Percentiles rank a stretch among this genome's conserved stretches.
Conservation (phyloP, 305 asterid genomes). For the Fraxinus dipetala region DNA sequence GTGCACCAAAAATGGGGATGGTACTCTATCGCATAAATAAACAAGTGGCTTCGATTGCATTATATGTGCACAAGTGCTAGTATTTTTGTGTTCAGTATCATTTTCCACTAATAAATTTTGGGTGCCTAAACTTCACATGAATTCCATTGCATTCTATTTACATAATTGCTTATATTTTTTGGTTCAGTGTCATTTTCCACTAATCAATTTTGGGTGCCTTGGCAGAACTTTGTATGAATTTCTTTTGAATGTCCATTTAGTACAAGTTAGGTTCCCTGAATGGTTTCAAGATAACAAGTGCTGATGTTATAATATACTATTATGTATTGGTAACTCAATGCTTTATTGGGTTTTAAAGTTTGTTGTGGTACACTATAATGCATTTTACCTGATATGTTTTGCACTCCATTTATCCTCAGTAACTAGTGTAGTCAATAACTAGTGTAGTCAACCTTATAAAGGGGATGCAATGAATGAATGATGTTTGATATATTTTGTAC, state of each 20-base stretch:
- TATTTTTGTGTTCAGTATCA: not conserved
- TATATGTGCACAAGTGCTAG: not conserved
- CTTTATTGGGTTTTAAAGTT: not conserved
- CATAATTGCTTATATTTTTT: not conserved
- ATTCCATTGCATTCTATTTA: not conserved
- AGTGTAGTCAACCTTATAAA: not conserved
- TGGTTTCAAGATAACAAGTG: not conserved
- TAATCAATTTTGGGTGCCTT: not conserved
- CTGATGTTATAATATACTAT: not conserved
- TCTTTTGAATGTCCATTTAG: not conserved
- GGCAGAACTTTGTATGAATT: not conserved
- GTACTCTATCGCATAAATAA: not conserved
- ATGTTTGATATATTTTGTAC: not conserved
- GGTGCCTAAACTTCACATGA: not conserved
- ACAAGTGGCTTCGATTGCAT: not conserved
- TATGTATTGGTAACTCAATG: not conserved
- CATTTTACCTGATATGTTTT: not conserved
- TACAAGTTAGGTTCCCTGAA: not conserved
- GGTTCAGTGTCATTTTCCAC: not conserved
- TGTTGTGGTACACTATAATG: not conserved
- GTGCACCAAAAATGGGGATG: not conserved
- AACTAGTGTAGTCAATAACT: not conserved
- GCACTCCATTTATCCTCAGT: not conserved
- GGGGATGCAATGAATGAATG: not conserved
- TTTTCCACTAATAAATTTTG: not conserved